phyloP scores from a whole-genome alignment of 2,329 filamentous ascomycete genomes.

The Cladophialophora bantiana region DNA sequence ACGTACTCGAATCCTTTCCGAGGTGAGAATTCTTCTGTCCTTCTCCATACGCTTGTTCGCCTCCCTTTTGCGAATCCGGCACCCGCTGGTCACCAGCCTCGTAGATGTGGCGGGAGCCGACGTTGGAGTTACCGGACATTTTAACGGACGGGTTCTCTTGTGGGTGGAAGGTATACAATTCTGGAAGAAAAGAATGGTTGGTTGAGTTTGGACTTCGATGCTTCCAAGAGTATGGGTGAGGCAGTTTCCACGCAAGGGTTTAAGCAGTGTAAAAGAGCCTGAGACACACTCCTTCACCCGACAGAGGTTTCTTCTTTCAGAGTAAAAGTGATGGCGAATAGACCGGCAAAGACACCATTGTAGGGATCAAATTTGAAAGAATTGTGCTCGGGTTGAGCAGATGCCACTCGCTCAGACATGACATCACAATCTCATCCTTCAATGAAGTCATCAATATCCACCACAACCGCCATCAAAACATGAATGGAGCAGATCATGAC shows the following conservation, averaged over 20 bases:
- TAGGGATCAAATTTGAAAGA: too few species aligned
- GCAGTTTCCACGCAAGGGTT: too few species aligned
- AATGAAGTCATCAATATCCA: slow-evolving; percentile 25
- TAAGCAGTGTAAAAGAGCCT: too few species aligned
- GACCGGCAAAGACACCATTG: too few species aligned
- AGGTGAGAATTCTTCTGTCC: slow-evolving; percentile 74
- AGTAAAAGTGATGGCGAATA: too few species aligned
- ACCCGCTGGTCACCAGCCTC: slow-evolving; percentile 80
- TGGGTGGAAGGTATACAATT: not conserved
- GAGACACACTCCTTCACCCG: too few species aligned
- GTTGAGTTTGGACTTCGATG: too few species aligned
- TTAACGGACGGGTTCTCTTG: not conserved
- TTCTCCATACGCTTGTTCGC: slow-evolving; percentile 69
- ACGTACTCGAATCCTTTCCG: slow-evolving; percentile 72
- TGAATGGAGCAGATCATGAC: slow-evolving; percentile 9
- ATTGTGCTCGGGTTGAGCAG: not conserved
- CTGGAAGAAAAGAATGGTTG: not conserved
- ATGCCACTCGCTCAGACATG: not conserved
- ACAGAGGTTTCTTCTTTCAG: too few species aligned
- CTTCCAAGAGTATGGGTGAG: too few species aligned
- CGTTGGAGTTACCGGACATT: slow-evolving; percentile 66
- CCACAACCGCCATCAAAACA: not conserved
- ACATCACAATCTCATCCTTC: slow-evolving; percentile 20
- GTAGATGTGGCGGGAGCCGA: slow-evolving; percentile 72
- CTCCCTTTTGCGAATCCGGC: slow-evolving; percentile 55